Base-by-base conservation (phyloP, 352 stramenopile species). In the Globisporangium cylindrosporum region DNA sequence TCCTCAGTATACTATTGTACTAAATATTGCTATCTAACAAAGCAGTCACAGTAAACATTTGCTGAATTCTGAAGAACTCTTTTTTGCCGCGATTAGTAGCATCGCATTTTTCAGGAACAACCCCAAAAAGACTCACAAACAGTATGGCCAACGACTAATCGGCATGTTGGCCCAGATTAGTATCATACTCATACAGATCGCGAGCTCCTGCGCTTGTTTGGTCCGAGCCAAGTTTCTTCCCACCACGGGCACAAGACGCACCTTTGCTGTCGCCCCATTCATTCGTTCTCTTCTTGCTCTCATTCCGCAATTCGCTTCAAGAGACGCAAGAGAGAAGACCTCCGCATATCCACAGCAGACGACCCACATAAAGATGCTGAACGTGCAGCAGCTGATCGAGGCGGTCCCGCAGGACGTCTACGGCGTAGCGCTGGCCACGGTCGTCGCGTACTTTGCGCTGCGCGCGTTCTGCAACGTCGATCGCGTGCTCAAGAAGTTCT, bases 381-480 rank as follows among this genome's bases (percentile, higher is more conserved):
- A 48, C 53, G 71, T 86, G 66, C 54, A 71, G 24, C 62, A 66
- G 9, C 72, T 81, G 38, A 34, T 73, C 0, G 61, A 73, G 4
- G 51, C 67, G 12, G 71, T 84, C 25, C 62, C 70, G 0, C 71
- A 78, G 55, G 73, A 85, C 59, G 22, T 82, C 10, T 69, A 64
- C 12, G 62, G 72, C 58, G 82, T 74, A 61, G 70, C 68, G 9
- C 70, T 84, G n/a, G 80, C 69, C 6, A 68, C 73, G 8, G 66
- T 79, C 22, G 54, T 82, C 57, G 63, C 89, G 25, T 93, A 93
- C 66, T 72, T 88, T 24, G 88, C 85, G 29, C 75, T 91, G 27
- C 82, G 85, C 56, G 67, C 73, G 20, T 65, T 93, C 64, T 79
- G 80, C 77, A 93, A 93, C 69, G 80, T 90, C 55, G 85, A 93